Evolutionary conservation across 176 grass and related monocot genomes (phyloP), one percentile per base, ranked within the genome.

Genomic region (Saccharum officinarum): DNA sequence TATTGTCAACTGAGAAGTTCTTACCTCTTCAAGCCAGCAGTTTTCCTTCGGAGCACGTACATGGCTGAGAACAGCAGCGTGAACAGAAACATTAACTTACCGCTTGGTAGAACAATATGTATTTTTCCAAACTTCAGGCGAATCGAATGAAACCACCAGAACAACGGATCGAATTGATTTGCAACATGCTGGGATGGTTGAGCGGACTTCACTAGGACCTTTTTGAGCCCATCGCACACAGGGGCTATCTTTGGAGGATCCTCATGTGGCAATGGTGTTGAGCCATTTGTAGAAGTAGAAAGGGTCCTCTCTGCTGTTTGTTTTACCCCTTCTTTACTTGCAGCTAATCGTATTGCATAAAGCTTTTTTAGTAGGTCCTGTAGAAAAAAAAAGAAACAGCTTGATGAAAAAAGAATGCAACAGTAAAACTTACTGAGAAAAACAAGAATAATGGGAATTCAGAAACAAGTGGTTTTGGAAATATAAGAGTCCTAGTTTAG

Each of bases 101-200:
- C 89, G 57, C 86, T 83, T 25, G 89, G 91, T 59, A 98, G 50
- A 44, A 94, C 89, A 47, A 95, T 84, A 65, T 95, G 88, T 11
- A 91, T 12, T 47, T 88, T 92, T 20, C 91, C 93, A 63, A 98
- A 26, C 31, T 91, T 98, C 14, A 95, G 49, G 60, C 82, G 92
- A 31, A 94, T 71, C 0, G 96, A 90, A 54, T 87, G 90, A 46
- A 95, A 95, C 97, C 97, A 98, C 91, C 91, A 91, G 59, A 94
- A 83, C 10, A 87, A 77, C 4, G 87, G 91, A 80, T 93, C 61
- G 55, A 94, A 73, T 16, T 80, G 86, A 77, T 95, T 85, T 62
- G 28, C 11, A 23, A 69, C 71, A 7, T 8, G 76, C 54, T 83
- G 78, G 61, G 86, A 69, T 82, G 84, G 68, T 37, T 84, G 81